Conservation (phyloP, 495 filamentous ascomycete species). For the Penicillium crystallinum region DNA sequence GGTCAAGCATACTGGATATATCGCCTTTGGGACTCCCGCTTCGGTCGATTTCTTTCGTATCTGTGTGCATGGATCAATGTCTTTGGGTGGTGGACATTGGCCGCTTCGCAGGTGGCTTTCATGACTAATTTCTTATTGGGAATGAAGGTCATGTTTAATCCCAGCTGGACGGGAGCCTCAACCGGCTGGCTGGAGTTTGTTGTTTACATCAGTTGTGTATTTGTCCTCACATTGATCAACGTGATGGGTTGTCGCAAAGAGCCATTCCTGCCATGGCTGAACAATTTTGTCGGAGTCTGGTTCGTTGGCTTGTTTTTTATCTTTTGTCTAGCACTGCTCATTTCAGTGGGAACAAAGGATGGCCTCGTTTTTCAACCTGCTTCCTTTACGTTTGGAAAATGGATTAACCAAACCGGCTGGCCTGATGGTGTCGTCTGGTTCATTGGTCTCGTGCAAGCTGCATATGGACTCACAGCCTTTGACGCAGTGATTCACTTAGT, state of each 20-base stretch:
- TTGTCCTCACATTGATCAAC: slow-evolving; percentile 36
- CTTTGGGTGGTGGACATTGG: slow-evolving; percentile 46
- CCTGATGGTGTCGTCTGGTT: slow-evolving; percentile 58
- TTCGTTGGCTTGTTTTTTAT: slow-evolving; percentile 41
- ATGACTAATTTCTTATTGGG: slow-evolving; percentile 45
- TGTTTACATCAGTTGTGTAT: slow-evolving; percentile 36
- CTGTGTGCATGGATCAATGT: slow-evolving; percentile 48
- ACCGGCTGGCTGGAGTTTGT: slow-evolving; percentile 42
- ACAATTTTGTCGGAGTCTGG: slow-evolving; percentile 43
- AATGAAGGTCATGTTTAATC: slow-evolving; percentile 42
- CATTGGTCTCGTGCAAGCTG: slow-evolving; percentile 54
- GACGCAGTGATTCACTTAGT: slow-evolving; percentile 59
- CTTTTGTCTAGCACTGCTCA: slow-evolving; percentile 38
- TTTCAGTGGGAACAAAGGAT: slow-evolving; percentile 33
- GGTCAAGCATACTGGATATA: slow-evolving; percentile 44
- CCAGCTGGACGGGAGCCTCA: slow-evolving; percentile 31
- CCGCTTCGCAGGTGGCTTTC: slow-evolving; percentile 42
- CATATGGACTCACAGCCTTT: slow-evolving; percentile 54
- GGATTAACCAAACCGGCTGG: slow-evolving; percentile 59
- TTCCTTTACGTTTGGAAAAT: slow-evolving; percentile 51
- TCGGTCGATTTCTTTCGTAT: slow-evolving; percentile 38
- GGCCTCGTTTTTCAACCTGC: slow-evolving; percentile 34
- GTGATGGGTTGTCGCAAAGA: slow-evolving; percentile 39
- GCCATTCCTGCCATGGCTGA: slow-evolving; percentile 36
- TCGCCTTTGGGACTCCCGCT: slow-evolving; percentile 32